A percentile compares a stretch with the other conserved stretches of the same genome.
These are phyloP conservation scores for Ceratocystis cubensis DNA, from an alignment of 2,329 filamentous ascomycete genomes.

Conservation along the genomic window DNA sequence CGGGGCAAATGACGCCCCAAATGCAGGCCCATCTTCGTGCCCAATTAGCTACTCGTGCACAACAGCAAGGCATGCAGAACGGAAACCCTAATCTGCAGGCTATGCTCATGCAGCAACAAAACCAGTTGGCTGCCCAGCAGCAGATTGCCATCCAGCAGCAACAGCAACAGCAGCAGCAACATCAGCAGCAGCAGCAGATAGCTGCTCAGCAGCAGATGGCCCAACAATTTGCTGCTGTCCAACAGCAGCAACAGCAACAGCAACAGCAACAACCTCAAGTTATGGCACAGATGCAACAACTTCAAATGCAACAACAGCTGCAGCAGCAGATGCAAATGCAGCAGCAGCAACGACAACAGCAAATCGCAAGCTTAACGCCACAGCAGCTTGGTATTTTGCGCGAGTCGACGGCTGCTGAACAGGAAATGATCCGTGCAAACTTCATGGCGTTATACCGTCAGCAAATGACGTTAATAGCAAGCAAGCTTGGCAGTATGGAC, in stretches of 20 bases:
- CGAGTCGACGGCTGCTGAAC: slow-evolving; percentile 27
- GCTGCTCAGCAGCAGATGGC: slow-evolving; percentile 35
- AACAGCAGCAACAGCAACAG: slow-evolving; percentile 27
- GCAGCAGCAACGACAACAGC: slow-evolving; percentile 27
- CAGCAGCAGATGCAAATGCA: slow-evolving; percentile 28
- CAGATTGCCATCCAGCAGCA: slow-evolving; percentile 29
- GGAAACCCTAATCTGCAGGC: slow-evolving; percentile 19
- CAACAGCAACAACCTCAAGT: not conserved
- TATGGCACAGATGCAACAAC: slow-evolving; percentile 11
- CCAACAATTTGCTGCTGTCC: slow-evolving; percentile 25
- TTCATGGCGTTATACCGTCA: not conserved
- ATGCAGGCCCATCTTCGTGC: slow-evolving; percentile 8
- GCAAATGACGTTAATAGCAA: slow-evolving; percentile 28
- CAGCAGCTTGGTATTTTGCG: slow-evolving; percentile 22
- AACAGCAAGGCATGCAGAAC: slow-evolving; percentile 17
- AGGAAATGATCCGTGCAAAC: slow-evolving; percentile 23
- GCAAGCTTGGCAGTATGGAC: slow-evolving; percentile 33
- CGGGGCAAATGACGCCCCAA: slow-evolving; percentile 23
- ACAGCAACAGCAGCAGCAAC: slow-evolving; percentile 27
- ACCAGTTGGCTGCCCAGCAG: slow-evolving; percentile 39
- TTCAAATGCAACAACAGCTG: slow-evolving; percentile 22
- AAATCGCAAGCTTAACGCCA: slow-evolving; percentile 27
- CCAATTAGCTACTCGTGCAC: not conserved
- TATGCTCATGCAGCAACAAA: slow-evolving; percentile 31
- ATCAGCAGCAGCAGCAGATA: slow-evolving; percentile 31